Conservation (phyloP, 1,139 yeast genomes). For the Insectozyma bohioensis region DNA sequence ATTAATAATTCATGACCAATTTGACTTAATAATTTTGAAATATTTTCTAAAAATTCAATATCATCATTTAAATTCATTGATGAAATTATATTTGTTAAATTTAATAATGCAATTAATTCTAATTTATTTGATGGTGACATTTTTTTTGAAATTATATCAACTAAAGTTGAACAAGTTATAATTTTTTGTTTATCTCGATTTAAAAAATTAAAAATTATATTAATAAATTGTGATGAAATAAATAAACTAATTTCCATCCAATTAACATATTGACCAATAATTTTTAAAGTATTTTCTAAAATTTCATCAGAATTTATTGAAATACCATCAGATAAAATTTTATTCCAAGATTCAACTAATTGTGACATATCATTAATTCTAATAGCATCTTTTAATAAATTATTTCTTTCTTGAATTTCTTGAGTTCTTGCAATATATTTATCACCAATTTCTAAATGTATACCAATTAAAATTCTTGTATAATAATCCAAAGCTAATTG, state of each 20-base stretch:
- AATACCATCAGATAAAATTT: constrained; percentile 41
- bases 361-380: constrained; percentile 71
- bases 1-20: constrained; percentile 74
- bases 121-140: constrained; percentile 89
- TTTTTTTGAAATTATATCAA: constrained; percentile 83
- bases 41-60: constrained; percentile 71
- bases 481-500: constrained; percentile 69
- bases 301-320: constrained; percentile 39
- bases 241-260: constrained; percentile 93
- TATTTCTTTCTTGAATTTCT: constrained; percentile 63
- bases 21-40: constrained; percentile 72
- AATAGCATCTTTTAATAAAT: constrained; percentile 74
- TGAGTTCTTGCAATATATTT: constrained; percentile 73
- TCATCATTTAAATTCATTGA: constrained; percentile 36
- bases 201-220: constrained; percentile 62
- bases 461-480: constrained; percentile 66
- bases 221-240: constrained; percentile 64
- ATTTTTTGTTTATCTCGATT: constrained; percentile 45
- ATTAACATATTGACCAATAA: constrained; percentile 82
- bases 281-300: constrained; percentile 57
- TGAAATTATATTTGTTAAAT: constrained; percentile 57
- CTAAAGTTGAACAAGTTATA: constrained; percentile 69
- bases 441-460: constrained; percentile 93
- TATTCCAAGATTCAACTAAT: constrained; percentile 70
- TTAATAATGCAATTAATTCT: constrained; percentile 68